These are phyloP conservation scores for Psidium guajava DNA, from an alignment of 345 rosid species.

Conservation along the genomic window DNA sequence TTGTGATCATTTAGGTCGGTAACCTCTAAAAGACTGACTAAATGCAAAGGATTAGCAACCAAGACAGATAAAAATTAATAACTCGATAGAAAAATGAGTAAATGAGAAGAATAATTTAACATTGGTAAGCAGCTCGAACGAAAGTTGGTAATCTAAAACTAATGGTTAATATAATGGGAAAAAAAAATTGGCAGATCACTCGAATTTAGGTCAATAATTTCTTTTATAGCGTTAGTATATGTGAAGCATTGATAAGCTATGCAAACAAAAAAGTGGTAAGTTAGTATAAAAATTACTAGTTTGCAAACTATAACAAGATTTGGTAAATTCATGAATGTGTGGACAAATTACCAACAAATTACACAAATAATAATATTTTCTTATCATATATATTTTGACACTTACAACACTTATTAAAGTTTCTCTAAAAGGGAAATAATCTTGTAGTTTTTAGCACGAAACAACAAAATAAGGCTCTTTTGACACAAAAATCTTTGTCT, in stretches of 20 bases:
- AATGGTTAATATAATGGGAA: background rate
- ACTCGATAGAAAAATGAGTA: no score
- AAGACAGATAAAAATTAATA: no score
- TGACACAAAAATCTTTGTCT: background rate
- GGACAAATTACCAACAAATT: background rate
- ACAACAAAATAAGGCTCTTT: background rate
- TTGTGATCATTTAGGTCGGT: no score
- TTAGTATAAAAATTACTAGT: background rate
- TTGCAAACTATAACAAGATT: background rate
- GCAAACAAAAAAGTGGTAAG: background rate
- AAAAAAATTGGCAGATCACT: fast-evolving
- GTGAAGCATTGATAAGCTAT: background rate
- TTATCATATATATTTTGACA: background rate
- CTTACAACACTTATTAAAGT: background rate
- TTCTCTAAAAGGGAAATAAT: background rate
- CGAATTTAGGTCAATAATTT: background rate
- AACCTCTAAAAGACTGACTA: no score
- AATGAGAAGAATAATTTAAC: no score
- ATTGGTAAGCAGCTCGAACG: background rate
- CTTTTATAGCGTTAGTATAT: background rate
- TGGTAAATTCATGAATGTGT: background rate
- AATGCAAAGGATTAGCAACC: no score
- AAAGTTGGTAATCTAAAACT: background rate
- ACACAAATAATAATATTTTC: background rate
- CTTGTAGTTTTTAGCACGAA: background rate